Percentiles rank a stretch among this genome's conserved stretches.
Conservation (phyloP, 805 yeast genomes). For the Candida easanensis region DNA sequence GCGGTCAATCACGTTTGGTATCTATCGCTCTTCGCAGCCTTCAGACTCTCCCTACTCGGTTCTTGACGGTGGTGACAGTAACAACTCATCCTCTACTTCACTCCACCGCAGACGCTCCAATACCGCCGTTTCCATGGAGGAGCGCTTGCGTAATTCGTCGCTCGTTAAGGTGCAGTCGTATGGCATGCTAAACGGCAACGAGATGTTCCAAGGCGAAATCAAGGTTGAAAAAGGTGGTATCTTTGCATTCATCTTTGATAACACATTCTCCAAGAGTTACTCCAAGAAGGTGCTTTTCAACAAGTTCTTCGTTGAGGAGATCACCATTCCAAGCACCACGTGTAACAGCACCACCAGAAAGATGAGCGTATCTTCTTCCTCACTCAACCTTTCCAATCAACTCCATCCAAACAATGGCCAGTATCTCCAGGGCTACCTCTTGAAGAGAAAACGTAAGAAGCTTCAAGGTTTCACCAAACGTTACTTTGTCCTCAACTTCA, state of each 20-base stretch:
- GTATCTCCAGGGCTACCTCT: slow-evolving; percentile 71
- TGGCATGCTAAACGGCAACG: slow-evolving; percentile 58
- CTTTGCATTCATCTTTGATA: slow-evolving; percentile 88
- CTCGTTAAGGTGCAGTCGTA: slow-evolving; percentile 50
- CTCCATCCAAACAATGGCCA: slow-evolving; percentile 58
- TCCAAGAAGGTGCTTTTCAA: slow-evolving; percentile 78
- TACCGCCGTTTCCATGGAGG: slow-evolving; percentile 43
- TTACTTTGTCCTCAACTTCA: slow-evolving; percentile 78
- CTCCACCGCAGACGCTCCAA: slow-evolving; percentile 30
- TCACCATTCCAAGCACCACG: slow-evolving; percentile 9
- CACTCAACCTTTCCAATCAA: slow-evolving; percentile 21
- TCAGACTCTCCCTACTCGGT: slow-evolving; percentile 28
- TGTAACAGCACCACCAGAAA: slow-evolving; percentile 8
- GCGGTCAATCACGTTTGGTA: slow-evolving; percentile 47
- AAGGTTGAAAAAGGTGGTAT: slow-evolving; percentile 62
- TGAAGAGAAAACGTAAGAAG: slow-evolving; percentile 80
- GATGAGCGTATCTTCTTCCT: slow-evolving; percentile 19
- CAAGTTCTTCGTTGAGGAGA: slow-evolving; percentile 28
- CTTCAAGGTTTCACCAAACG: slow-evolving; percentile 85
- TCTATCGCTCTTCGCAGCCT: slow-evolving; percentile 29
- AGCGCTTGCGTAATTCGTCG: slow-evolving; percentile 54
- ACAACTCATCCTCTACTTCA: slow-evolving; percentile 23
- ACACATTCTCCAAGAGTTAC: slow-evolving; percentile 82
- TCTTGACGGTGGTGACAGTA: slow-evolving; percentile 18
- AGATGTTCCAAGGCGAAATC: slow-evolving; percentile 58